Base-by-base conservation (phyloP, 805 yeast species). In the Nakazawaea holstii region DNA sequence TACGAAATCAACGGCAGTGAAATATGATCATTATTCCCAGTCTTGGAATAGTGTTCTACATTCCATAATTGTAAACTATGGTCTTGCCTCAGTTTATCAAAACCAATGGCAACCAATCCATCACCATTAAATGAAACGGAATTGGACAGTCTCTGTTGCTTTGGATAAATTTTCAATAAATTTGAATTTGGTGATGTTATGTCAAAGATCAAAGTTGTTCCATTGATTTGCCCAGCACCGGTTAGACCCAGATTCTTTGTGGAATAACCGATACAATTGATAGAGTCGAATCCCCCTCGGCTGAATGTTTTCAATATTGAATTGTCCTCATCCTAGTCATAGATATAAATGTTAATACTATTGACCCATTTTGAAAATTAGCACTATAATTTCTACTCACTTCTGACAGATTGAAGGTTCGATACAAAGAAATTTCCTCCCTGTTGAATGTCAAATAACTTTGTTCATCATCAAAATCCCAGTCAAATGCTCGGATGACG, bases 11-110 rank as follows among this genome's bases (percentile, higher is more conserved):
- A 63, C 4, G 87, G 82, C 46, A 74, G 70, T n/a, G 72, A 69
- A 1, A 76, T 66, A 45, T 77, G 79, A 31, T 77, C 77, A 49
- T 73, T 74, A 20, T 69, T 69, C 44, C 73, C 67, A 39, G 62
- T 62, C 41, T 70, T 63, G 1, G 78, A 67, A 51, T 79, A 84
- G 54, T 80, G 81, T 47, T 77, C 79, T 3, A 87, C 70, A 59
- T 88, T 89, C 91, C 94, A 91, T 4, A 91, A 71, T 53, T 85
- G 85, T 39, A 91, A 66, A 20, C 92, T 82, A 49, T 80, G 77
- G 55, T 87, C 95, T 53, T 79, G 87, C 45, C 90, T 72, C 17
- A 84, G 83, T 53, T 87, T 78, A 52, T 89, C 97, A 49, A 83
- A 74, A 0, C 95, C 96, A 33, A 84, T 79, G 0, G 88, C 96